Conservation (phyloP, 2,329 filamentous ascomycete genomes). For the Biscogniauxia marginata region DNA sequence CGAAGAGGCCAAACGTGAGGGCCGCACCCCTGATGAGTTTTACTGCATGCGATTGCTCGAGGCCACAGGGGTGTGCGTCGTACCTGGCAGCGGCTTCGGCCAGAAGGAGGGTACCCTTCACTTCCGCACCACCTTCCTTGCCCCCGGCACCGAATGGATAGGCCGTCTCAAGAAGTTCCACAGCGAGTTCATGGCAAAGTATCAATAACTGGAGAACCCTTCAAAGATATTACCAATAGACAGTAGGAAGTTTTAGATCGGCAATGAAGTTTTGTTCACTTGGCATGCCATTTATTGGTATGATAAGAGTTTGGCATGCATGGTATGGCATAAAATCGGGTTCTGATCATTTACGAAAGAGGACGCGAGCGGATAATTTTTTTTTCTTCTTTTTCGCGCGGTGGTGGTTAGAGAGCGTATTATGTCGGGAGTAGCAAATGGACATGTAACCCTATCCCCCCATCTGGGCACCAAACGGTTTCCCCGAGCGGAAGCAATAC, state of each 20-base stretch:
- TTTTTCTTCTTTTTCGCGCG: too few relatives aligned
- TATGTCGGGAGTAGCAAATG: too few relatives aligned
- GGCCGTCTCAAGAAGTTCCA: constrained; percentile 87
- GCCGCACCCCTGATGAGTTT: constrained; percentile 81
- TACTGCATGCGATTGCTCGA: constrained; percentile 91
- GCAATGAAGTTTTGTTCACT: too few relatives aligned
- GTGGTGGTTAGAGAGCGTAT: too few relatives aligned
- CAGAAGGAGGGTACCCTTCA: constrained; percentile 90
- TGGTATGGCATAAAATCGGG: too few relatives aligned
- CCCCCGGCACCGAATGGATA: constrained; percentile 94
- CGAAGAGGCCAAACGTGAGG: constrained; percentile 71
- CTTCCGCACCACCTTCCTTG: constrained; percentile 95
- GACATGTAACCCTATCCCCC: too few relatives aligned
- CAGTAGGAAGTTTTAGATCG: background rate
- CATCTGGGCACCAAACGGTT: too few relatives aligned
- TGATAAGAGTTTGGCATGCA: background rate
- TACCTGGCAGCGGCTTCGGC: constrained; percentile 89
- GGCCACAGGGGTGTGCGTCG: constrained; percentile 90
- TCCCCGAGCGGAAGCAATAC: too few relatives aligned
- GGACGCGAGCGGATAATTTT: too few relatives aligned
- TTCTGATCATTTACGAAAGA: too few relatives aligned
- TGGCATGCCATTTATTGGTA: too few relatives aligned
- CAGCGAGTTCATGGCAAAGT: constrained; percentile 85
- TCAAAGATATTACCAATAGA: background rate
- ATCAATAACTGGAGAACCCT: constrained; percentile 38